Evolutionary conservation across 495 filamentous ascomycete genomes (phyloP).

Genomic region (Aspergillus hancockii): DNA sequence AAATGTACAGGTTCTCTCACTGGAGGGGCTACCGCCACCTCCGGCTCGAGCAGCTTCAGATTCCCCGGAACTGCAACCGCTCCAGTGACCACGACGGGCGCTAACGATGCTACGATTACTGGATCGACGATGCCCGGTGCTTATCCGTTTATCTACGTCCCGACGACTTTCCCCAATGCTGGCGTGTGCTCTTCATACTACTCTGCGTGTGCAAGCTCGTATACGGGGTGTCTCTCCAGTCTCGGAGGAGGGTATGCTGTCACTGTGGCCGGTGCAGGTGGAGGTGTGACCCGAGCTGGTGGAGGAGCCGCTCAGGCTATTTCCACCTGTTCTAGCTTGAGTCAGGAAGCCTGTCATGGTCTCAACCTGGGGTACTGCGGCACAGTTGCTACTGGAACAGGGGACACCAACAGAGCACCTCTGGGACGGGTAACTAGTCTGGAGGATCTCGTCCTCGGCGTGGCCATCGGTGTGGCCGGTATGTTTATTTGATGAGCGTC

Average conservation of each 20-base stretch:
- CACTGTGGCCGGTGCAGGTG: conserved; percentile 43
- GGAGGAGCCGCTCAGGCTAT: conserved; percentile 57
- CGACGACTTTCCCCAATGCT: conserved; percentile 63
- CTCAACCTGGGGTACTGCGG: conserved; percentile 56
- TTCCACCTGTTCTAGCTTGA: conserved; percentile 67
- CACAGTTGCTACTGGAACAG: conserved; percentile 35
- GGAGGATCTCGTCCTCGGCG: conserved; percentile 42
- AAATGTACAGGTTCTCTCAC: conserved; percentile 62
- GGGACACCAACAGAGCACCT: conserved; percentile 35
- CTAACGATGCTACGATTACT: conserved; percentile 39
- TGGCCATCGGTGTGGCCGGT: conserved; percentile 44
- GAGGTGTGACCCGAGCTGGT: conserved; percentile 62
- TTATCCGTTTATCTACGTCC: conserved; percentile 67
- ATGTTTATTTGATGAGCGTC: conserved; percentile 40
- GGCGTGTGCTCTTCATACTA: conserved; percentile 68
- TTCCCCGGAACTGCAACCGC: conserved; percentile 36
- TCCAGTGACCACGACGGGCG: conserved; percentile 31
- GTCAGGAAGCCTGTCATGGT: conserved; percentile 59
- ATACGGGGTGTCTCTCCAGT: conserved; percentile 60
- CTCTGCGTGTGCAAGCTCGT: conserved; percentile 64
- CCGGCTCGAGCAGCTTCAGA: conserved; percentile 37
- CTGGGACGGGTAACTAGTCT: conserved; percentile 34
- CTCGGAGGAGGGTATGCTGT: conserved; percentile 53
- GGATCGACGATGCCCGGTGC: conserved; percentile 44
- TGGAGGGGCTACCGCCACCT: conserved; percentile 29